Percentiles rank a stretch among this genome's conserved stretches.
These are phyloP conservation scores for Albugo laibachii DNA, from an alignment of 352 stramenopile species.

Conservation along the genomic window DNA sequence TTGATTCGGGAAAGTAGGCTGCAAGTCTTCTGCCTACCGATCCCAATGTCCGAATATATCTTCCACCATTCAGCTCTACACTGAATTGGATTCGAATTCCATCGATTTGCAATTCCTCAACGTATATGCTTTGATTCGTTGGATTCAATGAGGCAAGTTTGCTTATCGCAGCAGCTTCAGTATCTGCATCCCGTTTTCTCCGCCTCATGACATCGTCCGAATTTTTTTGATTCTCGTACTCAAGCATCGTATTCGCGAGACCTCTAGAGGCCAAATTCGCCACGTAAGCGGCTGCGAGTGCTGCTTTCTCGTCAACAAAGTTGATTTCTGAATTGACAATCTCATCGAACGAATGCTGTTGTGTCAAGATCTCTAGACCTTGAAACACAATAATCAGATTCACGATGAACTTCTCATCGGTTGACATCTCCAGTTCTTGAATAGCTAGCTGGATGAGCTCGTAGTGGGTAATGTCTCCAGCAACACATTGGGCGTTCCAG, in stretches of 20 bases:
- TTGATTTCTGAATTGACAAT: constrained; percentile 61
- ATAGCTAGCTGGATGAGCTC: constrained; percentile 74
- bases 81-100: constrained; percentile 70
- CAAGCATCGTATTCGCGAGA: constrained; percentile 9
- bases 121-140: constrained; percentile 52
- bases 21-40: constrained; percentile 46
- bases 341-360: constrained; percentile 55
- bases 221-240: not conserved
- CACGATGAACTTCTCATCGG: constrained; percentile 80
- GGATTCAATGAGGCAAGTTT: constrained; percentile 7
- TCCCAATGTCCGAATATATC: constrained; percentile 68
- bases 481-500: constrained; percentile 61
- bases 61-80: constrained; percentile 69
- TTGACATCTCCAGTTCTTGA: constrained; percentile 77
- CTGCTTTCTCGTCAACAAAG: constrained; percentile 17
- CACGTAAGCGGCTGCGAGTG: too few relatives aligned
- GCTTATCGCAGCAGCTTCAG: constrained; percentile 1
- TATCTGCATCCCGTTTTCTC: too few relatives aligned
- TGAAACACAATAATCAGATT: constrained; percentile 81
- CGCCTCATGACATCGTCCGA: too few relatives aligned
- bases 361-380: constrained; percentile 50
- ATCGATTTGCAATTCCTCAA: constrained; percentile 74
- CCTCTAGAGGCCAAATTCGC: not conserved
- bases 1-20: constrained; percentile 74
- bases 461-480: constrained; percentile 66